Conservation (phyloP, 176 grass and related monocot species). For the Oryza longistaminata region DNA sequence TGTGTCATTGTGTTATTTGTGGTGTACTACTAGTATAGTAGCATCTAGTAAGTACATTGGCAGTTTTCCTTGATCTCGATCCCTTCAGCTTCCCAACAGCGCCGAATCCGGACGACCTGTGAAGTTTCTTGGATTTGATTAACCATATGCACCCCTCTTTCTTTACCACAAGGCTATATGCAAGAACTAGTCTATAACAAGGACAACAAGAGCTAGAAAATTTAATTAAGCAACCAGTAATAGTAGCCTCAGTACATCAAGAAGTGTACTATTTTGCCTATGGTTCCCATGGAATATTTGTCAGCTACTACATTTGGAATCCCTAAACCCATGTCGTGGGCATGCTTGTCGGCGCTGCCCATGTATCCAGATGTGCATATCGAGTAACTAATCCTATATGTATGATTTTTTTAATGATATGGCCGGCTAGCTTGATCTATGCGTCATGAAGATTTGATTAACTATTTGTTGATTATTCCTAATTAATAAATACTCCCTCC, state of each 20-base stretch:
- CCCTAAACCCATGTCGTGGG: conserved; percentile 24
- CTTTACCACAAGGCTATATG: not conserved
- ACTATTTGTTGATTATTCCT: not conserved
- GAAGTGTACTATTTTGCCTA: conserved; percentile 9
- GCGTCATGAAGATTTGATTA: not conserved
- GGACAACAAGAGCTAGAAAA: not conserved
- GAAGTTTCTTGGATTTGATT: conserved; percentile 10
- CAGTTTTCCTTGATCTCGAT: not conserved
- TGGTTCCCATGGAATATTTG: conserved; percentile 40
- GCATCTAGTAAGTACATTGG: not conserved
- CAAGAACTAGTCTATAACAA: not conserved
- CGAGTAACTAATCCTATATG: not conserved
- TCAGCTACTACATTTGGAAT: conserved; percentile 52
- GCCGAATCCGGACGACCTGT: not conserved
- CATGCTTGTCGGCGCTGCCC: not conserved
- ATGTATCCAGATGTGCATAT: conserved; percentile 2
- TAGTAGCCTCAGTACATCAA: conserved; percentile 15
- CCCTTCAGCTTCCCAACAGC: not conserved
- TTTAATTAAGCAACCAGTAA: not conserved
- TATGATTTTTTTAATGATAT: not conserved
- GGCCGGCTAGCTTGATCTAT: not conserved
- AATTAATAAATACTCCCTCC: too few relatives aligned
- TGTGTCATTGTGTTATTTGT: too few relatives aligned
- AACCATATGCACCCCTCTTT: not conserved
- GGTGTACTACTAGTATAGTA: too few relatives aligned